Evolutionary conservation across 176 grass and related monocot genomes (phyloP), one percentile per base, ranked within the genome.

Genomic region (Canna indica): DNA sequence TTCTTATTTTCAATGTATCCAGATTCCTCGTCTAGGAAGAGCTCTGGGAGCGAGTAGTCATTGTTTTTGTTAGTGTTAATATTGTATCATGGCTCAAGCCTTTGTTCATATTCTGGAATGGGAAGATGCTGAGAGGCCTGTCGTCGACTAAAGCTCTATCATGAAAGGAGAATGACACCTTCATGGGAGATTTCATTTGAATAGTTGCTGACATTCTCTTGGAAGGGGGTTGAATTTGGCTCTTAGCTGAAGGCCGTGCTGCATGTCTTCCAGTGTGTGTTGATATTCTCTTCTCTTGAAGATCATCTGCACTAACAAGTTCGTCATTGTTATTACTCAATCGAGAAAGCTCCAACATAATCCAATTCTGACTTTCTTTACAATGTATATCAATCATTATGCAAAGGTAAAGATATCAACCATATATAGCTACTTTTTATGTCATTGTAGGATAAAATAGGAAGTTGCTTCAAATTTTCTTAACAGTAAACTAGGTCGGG

Each of bases 331-430:
- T 26, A 17, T 30, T 12, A 20, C n/a, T 18, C 30, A 13, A 13
- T 18, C 62, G 78, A 70, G 54, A 69, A 86, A 59, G 62, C n/a
- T 76, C 45, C 59, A 59, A 75, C 42, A 47, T 71, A 36, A 52
- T 74, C 34, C 30, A 59, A 76, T 68, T 32, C 64, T 24, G 24
- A 52, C 25, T 33, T 62, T 11, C 64, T 65, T 61, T 78, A 26
- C 69, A 34, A 12, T 75, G 77, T 77, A 77, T 46, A 83, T 75
- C 38, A 83, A 73, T 75, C 63, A 48, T 70, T 62, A 50, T 70
- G 74, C 27, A 85, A 56, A 35, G 48, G 24, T 39, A 33, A 54
- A 61, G 27, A 76, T 47, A 29, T 11, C 8, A 25, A 31, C 31
- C 18, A 16, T 27, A 44, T 26, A 28, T 12, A 44, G 13, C 10